Base-by-base conservation (phyloP, 805 yeast genomes). In the Starmerella sirachaensis region DNA sequence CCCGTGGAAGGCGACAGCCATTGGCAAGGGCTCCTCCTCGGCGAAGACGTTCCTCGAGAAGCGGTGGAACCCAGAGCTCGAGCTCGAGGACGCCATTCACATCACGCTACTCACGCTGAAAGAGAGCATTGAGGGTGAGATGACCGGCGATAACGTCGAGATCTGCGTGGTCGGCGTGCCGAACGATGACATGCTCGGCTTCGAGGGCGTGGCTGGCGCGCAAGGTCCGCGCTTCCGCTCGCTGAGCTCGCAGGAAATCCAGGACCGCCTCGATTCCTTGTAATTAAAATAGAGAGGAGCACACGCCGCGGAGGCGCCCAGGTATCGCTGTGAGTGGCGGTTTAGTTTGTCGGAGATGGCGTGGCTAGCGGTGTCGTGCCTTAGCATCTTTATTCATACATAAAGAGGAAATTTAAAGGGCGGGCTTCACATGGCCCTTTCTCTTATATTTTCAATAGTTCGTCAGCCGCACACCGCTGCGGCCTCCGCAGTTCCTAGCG, bases 1-100 rank as follows among this genome's bases (percentile, higher is more conserved):
- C 70, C 97, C 99, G 8, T 91, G 99, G 99, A 91, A 88, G 62
- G 98, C 98, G 26, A 88, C 98, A 3, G 97, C 98, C 18, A 91
- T 91, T 52, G 99, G 99, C 47, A 86, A 85, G 57, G 93, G 95
- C 18, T 77, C 95, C 3, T 75, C 76, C 30, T 83, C 93, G n/a
- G 98, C 97, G 24, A 91, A 93, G 66, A 88, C 97, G 1, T 91
- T 91, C 53, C 64, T 91, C 56, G 99, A 91, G 60, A 91, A 91
- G 64, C 77, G 99, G 63, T 91, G 97, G 96, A 88, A 86, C 57
- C 93, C 85, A 48, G 94, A 91, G 60, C 68, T 91, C 57, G 98
- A 91, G 64, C 69, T 91, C 46, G 99, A 91, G 63, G 99, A 91
- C 59, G 99, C 97, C 35, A 83, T 91, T 48, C 97, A 91, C 60